phyloP scores from a whole-genome alignment of 148 eudicot species.

The Talinum fruticosum region DNA sequence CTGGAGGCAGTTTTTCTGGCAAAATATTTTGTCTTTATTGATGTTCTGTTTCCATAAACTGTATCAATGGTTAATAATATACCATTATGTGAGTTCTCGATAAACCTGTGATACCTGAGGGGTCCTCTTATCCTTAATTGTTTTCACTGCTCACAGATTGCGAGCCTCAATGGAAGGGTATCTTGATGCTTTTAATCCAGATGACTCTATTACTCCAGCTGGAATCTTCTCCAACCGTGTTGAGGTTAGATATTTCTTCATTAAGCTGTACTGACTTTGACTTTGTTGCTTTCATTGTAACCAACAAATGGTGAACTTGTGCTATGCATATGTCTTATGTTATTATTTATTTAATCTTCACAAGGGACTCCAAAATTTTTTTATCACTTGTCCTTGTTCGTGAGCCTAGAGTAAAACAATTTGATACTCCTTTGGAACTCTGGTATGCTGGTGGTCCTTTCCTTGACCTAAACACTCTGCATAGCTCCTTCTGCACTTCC shows the following conservation, averaged over 20 bases:
- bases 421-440: too few species aligned
- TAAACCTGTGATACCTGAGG: constrained; percentile 2
- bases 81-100: not conserved
- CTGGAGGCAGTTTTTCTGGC: not conserved
- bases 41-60: not conserved
- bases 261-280: constrained; percentile 5
- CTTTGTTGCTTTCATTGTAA: not conserved
- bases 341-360: not conserved
- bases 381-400: not conserved
- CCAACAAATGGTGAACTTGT: not conserved
- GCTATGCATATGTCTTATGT: not conserved
- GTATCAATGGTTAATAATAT: not conserved
- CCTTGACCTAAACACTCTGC: too few species aligned
- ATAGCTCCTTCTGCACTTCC: too few species aligned
- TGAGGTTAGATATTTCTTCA: constrained; percentile 50
- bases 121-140: constrained; percentile 12
- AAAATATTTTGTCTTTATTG: not conserved
- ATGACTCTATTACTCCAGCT: constrained; percentile 64
- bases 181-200: constrained; percentile 78
- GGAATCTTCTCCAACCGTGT: constrained; percentile 82
- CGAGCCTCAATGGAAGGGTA: constrained; percentile 87
- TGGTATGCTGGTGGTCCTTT: too few species aligned
- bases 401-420: not conserved
- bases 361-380: not conserved
- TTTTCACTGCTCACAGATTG: constrained; percentile 45